Conservation (phyloP, 345 rosid genomes). For the Camelina sativa region DNA sequence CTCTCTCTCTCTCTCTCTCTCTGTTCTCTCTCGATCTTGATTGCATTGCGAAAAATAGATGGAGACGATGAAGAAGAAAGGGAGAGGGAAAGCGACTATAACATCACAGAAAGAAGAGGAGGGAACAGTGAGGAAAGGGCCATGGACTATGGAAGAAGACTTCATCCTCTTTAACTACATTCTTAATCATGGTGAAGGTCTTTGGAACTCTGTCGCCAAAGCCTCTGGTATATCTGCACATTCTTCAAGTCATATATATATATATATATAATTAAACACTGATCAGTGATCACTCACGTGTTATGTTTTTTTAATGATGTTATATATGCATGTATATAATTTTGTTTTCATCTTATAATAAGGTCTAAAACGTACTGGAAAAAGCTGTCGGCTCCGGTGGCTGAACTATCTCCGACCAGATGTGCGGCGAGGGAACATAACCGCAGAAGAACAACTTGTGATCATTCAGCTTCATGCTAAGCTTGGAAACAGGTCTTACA, state of each 20-base stretch:
- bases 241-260: neutral
- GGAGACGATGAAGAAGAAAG: conserved; percentile 39
- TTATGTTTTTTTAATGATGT: neutral
- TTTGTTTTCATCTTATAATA: neutral
- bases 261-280: too few species aligned
- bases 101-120: conserved; percentile 51
- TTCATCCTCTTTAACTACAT: conserved; percentile 62
- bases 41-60: neutral
- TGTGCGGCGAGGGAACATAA: conserved; percentile 44
- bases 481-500: conserved; percentile 46
- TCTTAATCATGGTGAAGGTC: conserved; percentile 70
- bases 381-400: conserved; percentile 72
- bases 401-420: conserved; percentile 48
- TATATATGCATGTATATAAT: neutral
- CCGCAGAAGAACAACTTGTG: conserved; percentile 38
- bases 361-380: conserved; percentile 81
- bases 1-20: neutral
- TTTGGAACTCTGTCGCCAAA: conserved; percentile 74
- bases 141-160: conserved; percentile 82
- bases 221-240: conserved; percentile 51
- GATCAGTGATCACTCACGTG: neutral
- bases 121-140: conserved; percentile 66
- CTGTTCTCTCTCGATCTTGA: neutral
- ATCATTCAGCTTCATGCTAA: conserved; percentile 44
- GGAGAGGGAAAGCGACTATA: conserved; percentile 29